These are phyloP conservation scores for Globisporangium cederbergense DNA, from an alignment of 352 stramenopile genomes.

Conservation along the genomic window DNA sequence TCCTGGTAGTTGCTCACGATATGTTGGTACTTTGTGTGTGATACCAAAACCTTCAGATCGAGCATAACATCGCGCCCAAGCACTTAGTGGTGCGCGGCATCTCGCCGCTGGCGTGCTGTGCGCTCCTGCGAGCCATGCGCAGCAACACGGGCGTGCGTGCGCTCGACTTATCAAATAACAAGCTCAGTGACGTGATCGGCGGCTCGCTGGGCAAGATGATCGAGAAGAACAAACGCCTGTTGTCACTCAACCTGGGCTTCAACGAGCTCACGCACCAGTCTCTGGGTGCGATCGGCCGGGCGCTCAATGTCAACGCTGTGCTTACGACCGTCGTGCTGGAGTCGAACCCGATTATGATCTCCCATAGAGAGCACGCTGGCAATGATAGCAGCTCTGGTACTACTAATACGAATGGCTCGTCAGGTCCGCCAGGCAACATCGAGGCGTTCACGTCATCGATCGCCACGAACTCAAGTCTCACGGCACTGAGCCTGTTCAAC, in stretches of 20 bases:
- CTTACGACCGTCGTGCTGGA: conserved; percentile 58
- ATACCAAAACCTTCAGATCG: conserved; percentile 27
- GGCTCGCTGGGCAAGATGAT: conserved; percentile 49
- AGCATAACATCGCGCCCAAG: conserved; percentile 41
- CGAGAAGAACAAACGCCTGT: conserved; percentile 47
- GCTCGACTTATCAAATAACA: conserved; percentile 63
- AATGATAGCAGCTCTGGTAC: not conserved
- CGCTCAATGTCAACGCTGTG: conserved; percentile 39
- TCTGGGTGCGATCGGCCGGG: conserved; percentile 33
- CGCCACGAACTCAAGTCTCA: conserved; percentile 36
- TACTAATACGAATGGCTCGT: not conserved
- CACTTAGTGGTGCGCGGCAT: conserved; percentile 46
- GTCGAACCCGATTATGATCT: conserved; percentile 45
- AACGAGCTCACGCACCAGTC: conserved; percentile 46
- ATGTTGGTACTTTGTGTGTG: not conserved
- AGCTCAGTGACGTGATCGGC: conserved; percentile 38
- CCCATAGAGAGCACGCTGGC: conserved; percentile 21
- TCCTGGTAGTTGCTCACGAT: not conserved
- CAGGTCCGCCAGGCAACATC: conserved; percentile 16
- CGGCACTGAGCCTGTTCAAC: conserved; percentile 54
- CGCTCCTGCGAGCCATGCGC: conserved; percentile 52
- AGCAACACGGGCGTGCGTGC: conserved; percentile 50
- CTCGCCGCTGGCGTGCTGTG: conserved; percentile 49
- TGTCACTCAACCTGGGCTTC: conserved; percentile 49
- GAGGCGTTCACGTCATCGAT: conserved; percentile 40